phyloP scores from a whole-genome alignment of 1,284 basidiomycete species.

The Veloboletus limbatus region DNA sequence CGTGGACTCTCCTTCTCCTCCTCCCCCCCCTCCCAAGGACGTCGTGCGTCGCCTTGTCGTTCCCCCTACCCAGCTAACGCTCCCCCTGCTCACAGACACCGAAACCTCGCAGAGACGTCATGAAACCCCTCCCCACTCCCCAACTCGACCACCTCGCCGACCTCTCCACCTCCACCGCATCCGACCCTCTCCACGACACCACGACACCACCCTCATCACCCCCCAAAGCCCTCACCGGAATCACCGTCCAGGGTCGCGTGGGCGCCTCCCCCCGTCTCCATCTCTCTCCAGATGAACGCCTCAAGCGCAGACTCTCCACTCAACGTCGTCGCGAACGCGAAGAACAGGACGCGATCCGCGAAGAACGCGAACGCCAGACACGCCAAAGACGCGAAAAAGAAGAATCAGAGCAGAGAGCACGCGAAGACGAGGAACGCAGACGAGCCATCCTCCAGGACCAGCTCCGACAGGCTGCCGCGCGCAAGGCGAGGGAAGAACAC shows the following conservation, averaged over 20 bases:
- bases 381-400: conserved; percentile 47
- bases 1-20: conserved; percentile 8
- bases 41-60: neutral
- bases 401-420: conserved; percentile 42
- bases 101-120: neutral
- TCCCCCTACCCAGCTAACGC: neutral
- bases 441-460: conserved; percentile 48
- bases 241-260: conserved; percentile 3
- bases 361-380: conserved; percentile 51
- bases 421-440: conserved; percentile 49
- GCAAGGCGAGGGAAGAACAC: conserved; percentile 45
- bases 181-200: conserved; percentile 3
- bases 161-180: neutral
- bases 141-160: conserved; percentile 11
- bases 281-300: conserved; percentile 42
- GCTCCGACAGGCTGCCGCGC: conserved; percentile 45
- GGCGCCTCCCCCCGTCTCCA: conserved; percentile 4
- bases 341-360: conserved; percentile 44
- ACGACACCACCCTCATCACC: conserved; percentile 10
- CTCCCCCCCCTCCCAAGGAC: conserved; percentile 30
- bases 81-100: neutral
- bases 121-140: conserved; percentile 26
- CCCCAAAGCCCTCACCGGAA: conserved; percentile 6
- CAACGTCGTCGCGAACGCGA: conserved; percentile 46
- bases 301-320: conserved; percentile 39